A percentile compares a stretch with the other conserved stretches of the same genome.
Evolutionary conservation across 441 rosid genomes (phyloP).

Genomic region (Pelargonium cotyledonis): DNA sequence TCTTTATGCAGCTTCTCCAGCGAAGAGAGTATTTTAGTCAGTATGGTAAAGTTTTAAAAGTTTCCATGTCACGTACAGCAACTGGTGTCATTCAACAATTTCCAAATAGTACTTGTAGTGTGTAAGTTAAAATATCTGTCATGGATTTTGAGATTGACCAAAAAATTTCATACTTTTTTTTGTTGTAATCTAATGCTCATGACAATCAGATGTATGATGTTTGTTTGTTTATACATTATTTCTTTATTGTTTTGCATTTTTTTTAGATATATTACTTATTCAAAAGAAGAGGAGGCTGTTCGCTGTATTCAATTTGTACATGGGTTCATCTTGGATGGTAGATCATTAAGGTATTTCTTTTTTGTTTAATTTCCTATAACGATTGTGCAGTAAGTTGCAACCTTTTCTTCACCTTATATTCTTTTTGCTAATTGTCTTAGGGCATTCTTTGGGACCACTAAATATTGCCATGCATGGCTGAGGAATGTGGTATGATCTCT

Average conservation of each 20-base stretch:
- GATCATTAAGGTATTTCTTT: conserved; percentile 42
- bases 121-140: conserved; percentile 31
- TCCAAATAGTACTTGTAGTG: conserved; percentile 67
- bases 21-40: conserved; percentile 65
- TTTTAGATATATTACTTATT: conserved; percentile 48
- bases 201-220: not conserved
- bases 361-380: not conserved
- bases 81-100: conserved; percentile 62
- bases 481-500: conserved; percentile 41
- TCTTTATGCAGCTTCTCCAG: conserved; percentile 37
- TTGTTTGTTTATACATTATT: not conserved
- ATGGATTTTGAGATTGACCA: not conserved
- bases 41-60: conserved; percentile 75
- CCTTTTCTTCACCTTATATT: conserved; percentile 13
- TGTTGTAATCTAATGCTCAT: not conserved
- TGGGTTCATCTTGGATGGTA: conserved; percentile 46
- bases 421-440: conserved; percentile 22
- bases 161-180: not conserved
- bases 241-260: not conserved
- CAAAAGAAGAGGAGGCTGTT: conserved; percentile 57
- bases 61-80: conserved; percentile 65
- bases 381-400: not conserved
- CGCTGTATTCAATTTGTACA: conserved; percentile 54
- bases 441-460: conserved; percentile 69
- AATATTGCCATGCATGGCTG: conserved; percentile 74